Percentiles rank a stretch among this genome's conserved stretches.
Evolutionary conservation across 2,329 filamentous ascomycete species (phyloP).

Genomic region (Teratosphaeria nubilosa): DNA sequence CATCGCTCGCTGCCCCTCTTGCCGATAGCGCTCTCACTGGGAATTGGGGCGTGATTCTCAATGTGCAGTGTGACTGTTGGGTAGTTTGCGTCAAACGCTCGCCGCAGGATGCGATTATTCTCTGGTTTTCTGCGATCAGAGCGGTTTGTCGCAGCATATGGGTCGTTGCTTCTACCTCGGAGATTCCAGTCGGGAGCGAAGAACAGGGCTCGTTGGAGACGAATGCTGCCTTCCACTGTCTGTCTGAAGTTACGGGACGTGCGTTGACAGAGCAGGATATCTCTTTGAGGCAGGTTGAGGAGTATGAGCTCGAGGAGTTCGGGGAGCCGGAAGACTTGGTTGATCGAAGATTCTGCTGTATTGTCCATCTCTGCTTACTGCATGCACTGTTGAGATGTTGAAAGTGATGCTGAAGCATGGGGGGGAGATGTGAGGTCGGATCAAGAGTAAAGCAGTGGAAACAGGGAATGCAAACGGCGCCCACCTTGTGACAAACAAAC

Average conservation of each 20-base stretch:
- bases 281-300: conserved; percentile 19
- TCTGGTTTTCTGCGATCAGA: conserved; percentile 20
- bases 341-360: background rate
- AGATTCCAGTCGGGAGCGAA: conserved; percentile 25
- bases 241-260: conserved; percentile 19
- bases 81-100: conserved; percentile 24
- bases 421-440: background rate
- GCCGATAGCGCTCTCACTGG: conserved; percentile 3
- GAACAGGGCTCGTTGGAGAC: conserved; percentile 25
- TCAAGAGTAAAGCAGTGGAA: background rate
- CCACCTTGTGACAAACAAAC: background rate
- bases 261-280: conserved; percentile 26
- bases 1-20: conserved; percentile 16
- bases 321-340: conserved; percentile 25
- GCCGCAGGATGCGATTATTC: conserved; percentile 26
- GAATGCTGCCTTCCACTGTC: conserved; percentile 18
- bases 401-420: background rate
- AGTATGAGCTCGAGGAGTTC: conserved; percentile 32
- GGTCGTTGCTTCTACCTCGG: conserved; percentile 15
- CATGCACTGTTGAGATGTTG: background rate
- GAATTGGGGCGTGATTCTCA: conserved; percentile 12
- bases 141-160: conserved; percentile 9
- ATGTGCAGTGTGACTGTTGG: conserved; percentile 26
- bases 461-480: background rate
- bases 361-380: background rate